Evolutionary conservation across 495 filamentous ascomycete genomes (phyloP).

Genomic region (Antarctomyces pellizariae): DNA sequence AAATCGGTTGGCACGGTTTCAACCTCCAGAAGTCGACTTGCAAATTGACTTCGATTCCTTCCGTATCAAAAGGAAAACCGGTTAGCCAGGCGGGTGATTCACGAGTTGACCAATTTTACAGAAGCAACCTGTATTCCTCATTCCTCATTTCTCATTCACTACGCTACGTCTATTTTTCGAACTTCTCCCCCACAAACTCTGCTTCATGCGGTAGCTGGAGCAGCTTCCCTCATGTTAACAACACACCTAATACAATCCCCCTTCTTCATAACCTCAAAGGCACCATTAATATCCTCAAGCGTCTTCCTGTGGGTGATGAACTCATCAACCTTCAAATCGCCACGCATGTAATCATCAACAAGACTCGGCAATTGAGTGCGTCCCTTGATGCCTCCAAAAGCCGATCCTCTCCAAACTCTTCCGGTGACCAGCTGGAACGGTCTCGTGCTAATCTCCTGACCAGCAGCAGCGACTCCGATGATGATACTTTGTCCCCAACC

Average conservation of each 20-base stretch:
- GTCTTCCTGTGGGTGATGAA: constrained; percentile 93
- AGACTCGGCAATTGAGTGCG: constrained; percentile 75
- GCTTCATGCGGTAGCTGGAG: too few species aligned
- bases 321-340: constrained; percentile 92
- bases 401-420: constrained; percentile 92
- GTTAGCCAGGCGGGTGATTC: too few species aligned
- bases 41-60: too few species aligned
- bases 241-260: constrained; percentile 90
- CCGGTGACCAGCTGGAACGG: constrained; percentile 98
- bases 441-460: constrained; percentile 87
- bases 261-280: constrained; percentile 83
- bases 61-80: too few species aligned
- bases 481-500: constrained; percentile 97
- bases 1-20: too few species aligned
- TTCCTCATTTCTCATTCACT: too few species aligned
- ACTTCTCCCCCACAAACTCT: too few species aligned
- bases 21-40: too few species aligned
- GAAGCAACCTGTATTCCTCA: too few species aligned
- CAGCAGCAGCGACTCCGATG: constrained; percentile 92
- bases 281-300: constrained; percentile 59
- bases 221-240: constrained; percentile 30
- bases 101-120: too few species aligned
- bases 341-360: constrained; percentile 72
- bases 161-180: too few species aligned
- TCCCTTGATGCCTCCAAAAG: constrained; percentile 95